phyloP scores from a whole-genome alignment of 2,329 filamentous ascomycete species.

The Pyrenophora tritici-repentis region DNA sequence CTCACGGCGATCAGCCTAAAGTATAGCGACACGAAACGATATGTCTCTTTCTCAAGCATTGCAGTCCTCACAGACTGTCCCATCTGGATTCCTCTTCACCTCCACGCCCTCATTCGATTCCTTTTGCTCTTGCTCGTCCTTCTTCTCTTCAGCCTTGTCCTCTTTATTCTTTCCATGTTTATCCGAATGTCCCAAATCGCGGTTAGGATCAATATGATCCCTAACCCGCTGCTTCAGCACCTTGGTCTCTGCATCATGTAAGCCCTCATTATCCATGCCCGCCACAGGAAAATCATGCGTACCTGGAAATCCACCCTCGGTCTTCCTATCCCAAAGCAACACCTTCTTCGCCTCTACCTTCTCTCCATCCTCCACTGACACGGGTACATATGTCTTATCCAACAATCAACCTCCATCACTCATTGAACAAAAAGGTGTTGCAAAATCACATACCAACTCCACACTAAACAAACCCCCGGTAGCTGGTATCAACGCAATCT shows the following conservation, averaged over 20 bases:
- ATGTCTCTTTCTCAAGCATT: constrained; percentile 16
- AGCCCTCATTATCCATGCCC: not conserved
- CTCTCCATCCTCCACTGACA: constrained; percentile 3
- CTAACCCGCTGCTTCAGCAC: constrained; percentile 83
- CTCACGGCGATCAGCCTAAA: not conserved
- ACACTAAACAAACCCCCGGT: constrained; percentile 86
- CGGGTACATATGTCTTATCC: constrained; percentile 33
- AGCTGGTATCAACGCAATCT: constrained; percentile 82
- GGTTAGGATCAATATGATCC: constrained; percentile 77
- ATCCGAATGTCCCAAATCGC: constrained; percentile 75
- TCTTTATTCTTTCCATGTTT: constrained; percentile 46
- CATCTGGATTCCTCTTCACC: constrained; percentile 42
- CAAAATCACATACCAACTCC: constrained; percentile 55
- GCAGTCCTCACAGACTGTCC: constrained; percentile 47
- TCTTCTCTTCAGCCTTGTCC: constrained; percentile 2
- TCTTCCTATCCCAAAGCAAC: constrained; percentile 85
- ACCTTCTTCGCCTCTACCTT: constrained; percentile 51
- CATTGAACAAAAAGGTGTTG: not conserved
- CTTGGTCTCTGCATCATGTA: constrained; percentile 69
- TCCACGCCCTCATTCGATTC: constrained; percentile 1
- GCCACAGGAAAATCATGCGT: not conserved
- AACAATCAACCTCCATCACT: not conserved
- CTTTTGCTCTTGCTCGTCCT: constrained; percentile 1
- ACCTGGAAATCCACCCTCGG: constrained; percentile 83
- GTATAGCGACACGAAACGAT: not conserved